These are phyloP conservation scores for Abrus pulchellus DNA, from an alignment of 306 rosid genomes.

Conservation along the genomic window DNA sequence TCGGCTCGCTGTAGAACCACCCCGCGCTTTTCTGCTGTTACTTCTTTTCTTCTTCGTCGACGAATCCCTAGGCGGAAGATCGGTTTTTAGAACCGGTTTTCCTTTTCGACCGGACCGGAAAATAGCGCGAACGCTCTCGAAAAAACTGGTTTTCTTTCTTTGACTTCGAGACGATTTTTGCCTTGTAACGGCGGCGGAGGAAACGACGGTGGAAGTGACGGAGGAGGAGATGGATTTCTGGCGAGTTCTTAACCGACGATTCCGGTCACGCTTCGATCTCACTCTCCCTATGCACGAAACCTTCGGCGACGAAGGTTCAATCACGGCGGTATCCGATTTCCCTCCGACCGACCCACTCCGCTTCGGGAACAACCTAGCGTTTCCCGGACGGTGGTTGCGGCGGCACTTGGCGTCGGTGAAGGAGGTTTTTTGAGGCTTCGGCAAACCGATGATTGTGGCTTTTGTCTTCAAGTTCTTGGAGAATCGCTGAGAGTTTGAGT, in stretches of 20 bases:
- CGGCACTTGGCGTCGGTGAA: slow-evolving; percentile 65
- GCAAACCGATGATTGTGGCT: slow-evolving; percentile 81
- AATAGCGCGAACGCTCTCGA: slow-evolving; percentile 63
- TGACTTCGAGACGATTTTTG: slow-evolving; percentile 55
- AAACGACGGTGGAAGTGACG: not conserved
- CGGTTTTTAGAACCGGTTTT: slow-evolving; percentile 45
- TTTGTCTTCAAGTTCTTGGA: slow-evolving; percentile 71
- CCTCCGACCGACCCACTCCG: slow-evolving; percentile 65
- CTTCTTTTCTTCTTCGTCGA: slow-evolving; percentile 41
- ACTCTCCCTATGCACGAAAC: slow-evolving; percentile 97
- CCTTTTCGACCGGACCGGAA: slow-evolving; percentile 61
- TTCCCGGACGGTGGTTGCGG: slow-evolving; percentile 58
- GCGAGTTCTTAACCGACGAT: slow-evolving; percentile 65
- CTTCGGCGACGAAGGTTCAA: slow-evolving; percentile 93
- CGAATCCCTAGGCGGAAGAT: slow-evolving; percentile 41
- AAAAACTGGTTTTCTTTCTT: slow-evolving; percentile 64
- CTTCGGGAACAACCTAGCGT: slow-evolving; percentile 71
- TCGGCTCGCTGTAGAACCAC: slow-evolving; percentile 7
- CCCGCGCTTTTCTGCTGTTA: slow-evolving; percentile 39
- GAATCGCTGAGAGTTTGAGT: slow-evolving; percentile 78
- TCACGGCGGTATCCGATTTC: slow-evolving; percentile 61
- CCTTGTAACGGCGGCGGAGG: slow-evolving; percentile 40
- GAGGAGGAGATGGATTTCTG: slow-evolving; percentile 49
- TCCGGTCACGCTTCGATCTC: slow-evolving; percentile 81
- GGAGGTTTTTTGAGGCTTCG: slow-evolving; percentile 79